Conservation (phyloP, 164 flowering plant genomes). For the Magnolia kwangsiensis region DNA sequence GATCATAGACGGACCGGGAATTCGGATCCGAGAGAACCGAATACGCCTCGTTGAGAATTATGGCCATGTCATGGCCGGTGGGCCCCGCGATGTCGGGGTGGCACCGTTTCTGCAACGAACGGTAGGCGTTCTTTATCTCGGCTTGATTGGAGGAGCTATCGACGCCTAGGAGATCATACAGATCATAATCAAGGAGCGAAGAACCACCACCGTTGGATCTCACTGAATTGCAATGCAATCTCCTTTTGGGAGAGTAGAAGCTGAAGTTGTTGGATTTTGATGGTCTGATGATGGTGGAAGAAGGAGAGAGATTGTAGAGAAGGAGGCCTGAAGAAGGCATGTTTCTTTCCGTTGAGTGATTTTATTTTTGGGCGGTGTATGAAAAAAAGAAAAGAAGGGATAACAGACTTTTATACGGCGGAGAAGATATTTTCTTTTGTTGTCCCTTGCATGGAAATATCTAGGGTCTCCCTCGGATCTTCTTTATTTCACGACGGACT, state of each 20-base stretch:
- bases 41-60: constrained; percentile 81
- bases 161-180: constrained; percentile 87
- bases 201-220: constrained; percentile 33
- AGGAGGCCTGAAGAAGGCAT: constrained; percentile 7
- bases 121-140: constrained; percentile 65
- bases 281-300: constrained; percentile 13
- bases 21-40: constrained; percentile 69
- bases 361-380: background rate
- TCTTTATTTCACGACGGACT: background rate
- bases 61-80: constrained; percentile 91
- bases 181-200: constrained; percentile 50
- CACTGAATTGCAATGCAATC: constrained; percentile 5
- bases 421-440: background rate
- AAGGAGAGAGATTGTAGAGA: constrained; percentile 6
- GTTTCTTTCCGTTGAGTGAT: background rate
- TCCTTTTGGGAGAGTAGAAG: constrained; percentile 14
- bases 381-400: background rate
- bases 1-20: constrained; percentile 67
- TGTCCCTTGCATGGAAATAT: background rate
- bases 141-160: constrained; percentile 56
- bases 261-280: constrained; percentile 1
- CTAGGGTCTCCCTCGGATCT: background rate
- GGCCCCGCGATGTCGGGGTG: constrained; percentile 93
- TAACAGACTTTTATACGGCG: background rate
- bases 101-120: constrained; percentile 79